These are phyloP conservation scores for Ceriops decandra DNA, from an alignment of 345 rosid species.

Conservation along the genomic window DNA sequence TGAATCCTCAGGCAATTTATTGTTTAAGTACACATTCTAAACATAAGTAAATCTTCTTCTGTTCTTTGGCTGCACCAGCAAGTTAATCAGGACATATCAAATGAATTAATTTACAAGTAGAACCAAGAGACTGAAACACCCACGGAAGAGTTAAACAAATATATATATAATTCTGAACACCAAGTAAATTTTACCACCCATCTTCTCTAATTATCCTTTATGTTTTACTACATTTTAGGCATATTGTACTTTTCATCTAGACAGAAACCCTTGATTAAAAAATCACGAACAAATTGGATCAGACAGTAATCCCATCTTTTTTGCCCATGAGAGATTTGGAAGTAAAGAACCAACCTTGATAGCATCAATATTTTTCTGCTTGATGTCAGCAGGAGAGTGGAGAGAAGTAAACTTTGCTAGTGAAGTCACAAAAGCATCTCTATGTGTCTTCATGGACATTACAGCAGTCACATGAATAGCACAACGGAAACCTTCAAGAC, in stretches of 20 bases:
- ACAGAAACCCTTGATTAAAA: background rate
- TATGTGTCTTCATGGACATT: slow-evolving; percentile 98
- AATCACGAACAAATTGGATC: background rate
- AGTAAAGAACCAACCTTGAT: slow-evolving; percentile 61
- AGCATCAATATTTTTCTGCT: slow-evolving; percentile 86
- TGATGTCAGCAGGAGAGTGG: slow-evolving; percentile 98
- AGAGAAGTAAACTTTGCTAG: slow-evolving; percentile 97
- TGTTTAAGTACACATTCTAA: background rate
- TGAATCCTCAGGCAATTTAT: background rate
- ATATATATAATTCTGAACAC: too few species aligned
- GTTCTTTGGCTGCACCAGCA: background rate
- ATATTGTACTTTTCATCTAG: too few species aligned
- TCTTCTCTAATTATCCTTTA: too few species aligned
- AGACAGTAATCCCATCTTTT: background rate
- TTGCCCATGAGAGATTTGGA: background rate
- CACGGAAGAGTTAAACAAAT: too few species aligned
- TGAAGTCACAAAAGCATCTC: slow-evolving; percentile 99
- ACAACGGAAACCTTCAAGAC: slow-evolving; percentile 90
- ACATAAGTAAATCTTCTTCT: background rate
- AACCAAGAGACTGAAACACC: too few species aligned
- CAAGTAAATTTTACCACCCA: too few species aligned
- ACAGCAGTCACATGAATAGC: slow-evolving; percentile 98
- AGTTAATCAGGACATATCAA: background rate
- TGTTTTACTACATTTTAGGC: too few species aligned
- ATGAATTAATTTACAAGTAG: too few species aligned